A percentile compares a stretch with the other conserved stretches of the same genome.
Evolutionary conservation across 2,329 filamentous ascomycete genomes (phyloP).

Genomic region (Talaromyces sp.): DNA sequence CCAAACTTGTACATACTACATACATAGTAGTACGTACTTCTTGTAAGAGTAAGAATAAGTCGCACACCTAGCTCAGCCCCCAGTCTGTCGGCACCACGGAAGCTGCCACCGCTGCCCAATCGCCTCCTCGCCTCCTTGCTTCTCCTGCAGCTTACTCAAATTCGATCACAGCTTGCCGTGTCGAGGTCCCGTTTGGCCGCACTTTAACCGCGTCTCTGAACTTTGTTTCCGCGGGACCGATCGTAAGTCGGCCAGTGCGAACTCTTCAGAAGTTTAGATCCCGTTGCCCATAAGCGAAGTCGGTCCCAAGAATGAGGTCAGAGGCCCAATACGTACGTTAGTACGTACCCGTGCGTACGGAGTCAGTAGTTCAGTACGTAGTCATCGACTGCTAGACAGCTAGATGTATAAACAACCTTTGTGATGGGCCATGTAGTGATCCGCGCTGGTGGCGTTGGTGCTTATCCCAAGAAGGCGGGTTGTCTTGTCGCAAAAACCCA

Average conservation of each 20-base stretch:
- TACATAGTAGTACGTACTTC: not conserved
- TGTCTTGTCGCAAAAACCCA: not conserved
- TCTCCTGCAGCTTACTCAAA: not conserved
- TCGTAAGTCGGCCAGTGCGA: not conserved
- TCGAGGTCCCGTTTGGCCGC: not conserved
- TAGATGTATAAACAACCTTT: not conserved
- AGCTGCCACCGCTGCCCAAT: not conserved
- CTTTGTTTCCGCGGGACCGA: not conserved
- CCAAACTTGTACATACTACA: too few relatives aligned
- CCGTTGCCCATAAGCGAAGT: not conserved
- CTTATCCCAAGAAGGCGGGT: not conserved
- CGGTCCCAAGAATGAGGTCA: not conserved
- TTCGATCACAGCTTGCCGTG: not conserved
- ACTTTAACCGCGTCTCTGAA: not conserved
- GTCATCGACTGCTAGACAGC: not conserved
- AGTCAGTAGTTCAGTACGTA: too few relatives aligned
- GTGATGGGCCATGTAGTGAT: not conserved
- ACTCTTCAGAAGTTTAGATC: not conserved
- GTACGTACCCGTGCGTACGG: not conserved
- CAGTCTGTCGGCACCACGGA: constrained; percentile 1
- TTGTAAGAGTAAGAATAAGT: not conserved
- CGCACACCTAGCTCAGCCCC: not conserved
- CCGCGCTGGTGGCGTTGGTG: not conserved
- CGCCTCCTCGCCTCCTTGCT: not conserved
- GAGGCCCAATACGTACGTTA: not conserved